Evolutionary conservation across 768 basidiomycete species (phyloP), one percentile per base, ranked within the genome.

Genomic region (Rhodotorula taiwanensis): DNA sequence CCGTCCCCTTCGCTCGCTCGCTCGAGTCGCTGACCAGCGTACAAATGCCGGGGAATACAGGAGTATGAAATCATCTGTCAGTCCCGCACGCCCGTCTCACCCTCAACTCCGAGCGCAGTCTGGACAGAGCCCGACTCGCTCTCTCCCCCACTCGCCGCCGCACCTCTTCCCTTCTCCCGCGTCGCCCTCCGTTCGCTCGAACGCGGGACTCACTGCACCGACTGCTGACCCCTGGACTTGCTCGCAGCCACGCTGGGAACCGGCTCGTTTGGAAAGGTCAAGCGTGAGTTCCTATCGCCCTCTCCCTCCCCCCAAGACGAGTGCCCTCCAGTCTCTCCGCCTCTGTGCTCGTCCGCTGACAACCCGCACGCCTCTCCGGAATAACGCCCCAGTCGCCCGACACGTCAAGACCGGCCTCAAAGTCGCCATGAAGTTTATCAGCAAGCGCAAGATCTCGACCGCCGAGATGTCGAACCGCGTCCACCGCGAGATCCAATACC

Each of bases 261-360:
- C 69, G 95, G 95, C 5, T 94, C 90, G 16, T 99, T 98, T 79
- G 95, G 94, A 58, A 97, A 95, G 78, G 95, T 99, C 75, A 98
- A 97, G 81, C 89, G 94, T 95, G 76, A 76, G 90, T 83, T n/a
- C n/a, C 11, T 14, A 39, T 30, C 11, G 16, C 36, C 30, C n/a
- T 47, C 51, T 55, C 59, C 18, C 44, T n/a, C 16, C 9, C 48
- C 28, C 41, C n/a, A n/a, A n/a, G n/a, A n/a, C n/a, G n/a, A n/a
- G n/a, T n/a, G n/a, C n/a, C n/a, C n/a, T n/a, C n/a, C n/a, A n/a
- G n/a, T n/a, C n/a, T n/a, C n/a, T n/a, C n/a, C n/a, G n/a, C n/a
- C n/a, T n/a, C n/a, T n/a, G n/a, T n/a, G 18, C 30, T 16, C 23
- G 13, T 27, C 33, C n/a, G n/a, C n/a, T n/a, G n/a, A n/a, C n/a